Base-by-base conservation (phyloP, 208 protist genomes). In the Leishmania tarentolae region DNA sequence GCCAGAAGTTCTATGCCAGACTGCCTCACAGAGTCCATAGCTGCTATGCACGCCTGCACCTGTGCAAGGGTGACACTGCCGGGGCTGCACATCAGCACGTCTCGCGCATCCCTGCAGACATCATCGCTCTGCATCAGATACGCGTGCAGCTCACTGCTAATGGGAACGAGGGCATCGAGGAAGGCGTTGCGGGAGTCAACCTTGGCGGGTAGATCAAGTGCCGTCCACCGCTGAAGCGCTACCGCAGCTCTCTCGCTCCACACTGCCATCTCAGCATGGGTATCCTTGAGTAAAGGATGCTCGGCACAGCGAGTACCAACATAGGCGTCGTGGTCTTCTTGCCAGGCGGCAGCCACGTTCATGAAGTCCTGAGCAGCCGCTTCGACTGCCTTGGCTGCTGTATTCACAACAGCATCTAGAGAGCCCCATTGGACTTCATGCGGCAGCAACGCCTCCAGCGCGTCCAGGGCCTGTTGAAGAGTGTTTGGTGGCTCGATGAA, bases 381-480 rank as follows among this genome's bases (percentile, higher is more conserved):
- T 37, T 76, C 71, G 9, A 83, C 47, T 0, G 80, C 76, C 31
- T 78, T 76, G 19, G 47, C 76, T 21, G 76, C 81, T 24, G 74
- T 13, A 28, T 42, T 61, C 15, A 85, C 50, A 37, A 68, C 47
- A 1, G 5, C 72, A 31, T 74, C 71, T 17, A 75, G 42, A 52
- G 57, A 42, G 9, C 69, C 71, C 76, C 81, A 81, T n/a, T 44
- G 50, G 21, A 13, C 21, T n/a, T 46, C 69, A 24, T 13, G 17
- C 24, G 70, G 71, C 57, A 85, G 44, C 40, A 85, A 46, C 9
- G 66, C 46, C 71, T 85, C 81, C 47, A 85, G 47, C 37, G 76
- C 81, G n/a, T 85, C 81, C 47, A 85, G 37, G 17, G 76, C 76
- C 47, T 78, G 71, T 31, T 78, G 69, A 15, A 85, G 76, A 19